Base-by-base conservation (phyloP, 2,329 filamentous ascomycete species). In the Alternaria triticimaculans region DNA sequence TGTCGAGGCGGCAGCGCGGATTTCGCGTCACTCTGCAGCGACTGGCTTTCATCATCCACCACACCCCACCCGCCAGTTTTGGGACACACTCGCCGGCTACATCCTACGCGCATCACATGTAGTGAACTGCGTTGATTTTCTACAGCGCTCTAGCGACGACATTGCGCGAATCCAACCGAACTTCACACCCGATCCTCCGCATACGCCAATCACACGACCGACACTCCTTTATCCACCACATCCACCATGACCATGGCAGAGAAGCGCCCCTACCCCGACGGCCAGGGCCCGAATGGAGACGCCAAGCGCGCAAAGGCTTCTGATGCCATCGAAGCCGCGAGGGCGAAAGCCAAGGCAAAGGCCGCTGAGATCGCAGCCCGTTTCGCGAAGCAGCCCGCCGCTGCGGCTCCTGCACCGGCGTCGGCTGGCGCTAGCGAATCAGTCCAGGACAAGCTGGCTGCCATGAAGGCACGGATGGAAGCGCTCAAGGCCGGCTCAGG, bases 401-500 rank as follows among this genome's bases (percentile, higher is more conserved):
- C 67, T 54, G 37, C 69, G 6, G 30, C 66, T 18, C 59, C 65
- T 23, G 57, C 64, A 54, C 54, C 69, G 9, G 55, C 72, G 9
- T 56, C 71, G 14, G 60, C 67, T 23, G 59, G 62, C 43, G 58
- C 66, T 6, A 65, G 53, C 9, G 58, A 54, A 11, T 58, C 51
- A 26, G 66, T 76, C 41, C 73, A 68, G 55, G 74, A 73, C 23
- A 67, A 70, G 45, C 67, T 75, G 46, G 77, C 72, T 15, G 76
- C 74, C 10, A 68, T 78, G 61, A 73, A 69, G 51, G 74, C 69
- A n/a, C 56, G 71, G 30, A 72, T 75, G 57, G 77, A 72, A 18
- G 76, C 76, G n/a, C 66, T 78, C 54, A 74, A 70, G 53, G 73
- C 68, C 6, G 93, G 80, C 85, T 88, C 95, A 68, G 93, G 92